Percentiles rank a stretch among this genome's conserved stretches.
Evolutionary conservation across 2,329 filamentous ascomycete genomes (phyloP).

Genomic region (Seiridium unicorne): DNA sequence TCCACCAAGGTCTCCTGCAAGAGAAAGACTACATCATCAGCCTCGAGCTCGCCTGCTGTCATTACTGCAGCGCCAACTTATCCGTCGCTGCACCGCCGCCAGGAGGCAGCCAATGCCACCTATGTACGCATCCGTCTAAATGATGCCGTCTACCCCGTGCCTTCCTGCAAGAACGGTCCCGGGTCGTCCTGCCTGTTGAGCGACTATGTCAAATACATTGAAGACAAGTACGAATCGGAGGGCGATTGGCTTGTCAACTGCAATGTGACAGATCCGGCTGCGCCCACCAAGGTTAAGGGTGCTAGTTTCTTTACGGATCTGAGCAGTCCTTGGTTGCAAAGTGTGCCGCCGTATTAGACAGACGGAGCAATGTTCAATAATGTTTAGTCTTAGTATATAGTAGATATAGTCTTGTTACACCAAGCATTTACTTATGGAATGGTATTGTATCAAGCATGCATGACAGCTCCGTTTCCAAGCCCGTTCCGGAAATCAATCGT

Average conservation of each 20-base stretch:
- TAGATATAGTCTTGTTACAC: too few relatives aligned
- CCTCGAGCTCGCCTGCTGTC: conserved; percentile 7
- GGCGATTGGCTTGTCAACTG: conserved; percentile 50
- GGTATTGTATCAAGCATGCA: too few relatives aligned
- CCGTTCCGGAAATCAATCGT: too few relatives aligned
- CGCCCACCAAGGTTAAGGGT: conserved; percentile 39
- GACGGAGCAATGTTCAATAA: not conserved
- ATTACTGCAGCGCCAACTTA: conserved; percentile 8
- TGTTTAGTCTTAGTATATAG: too few relatives aligned
- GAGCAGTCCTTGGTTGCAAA: conserved; percentile 33
- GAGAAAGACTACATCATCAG: conserved; percentile 10
- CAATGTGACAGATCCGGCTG: conserved; percentile 38
- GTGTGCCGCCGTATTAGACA: conserved; percentile 14
- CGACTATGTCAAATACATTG: conserved; percentile 43
- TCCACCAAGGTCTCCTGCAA: conserved; percentile 4
- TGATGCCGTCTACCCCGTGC: conserved; percentile 60
- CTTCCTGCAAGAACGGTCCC: conserved; percentile 52
- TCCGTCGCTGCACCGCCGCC: conserved; percentile 8
- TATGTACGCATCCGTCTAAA: conserved; percentile 60
- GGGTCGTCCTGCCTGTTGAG: conserved; percentile 50
- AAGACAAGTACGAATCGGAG: conserved; percentile 42
- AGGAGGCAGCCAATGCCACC: conserved; percentile 26
- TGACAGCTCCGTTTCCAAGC: too few relatives aligned
- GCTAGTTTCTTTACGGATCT: conserved; percentile 50
- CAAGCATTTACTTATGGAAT: too few relatives aligned